Conservation (phyloP, 192 early-diverging fungal species). For the Coemansia sp. region DNA sequence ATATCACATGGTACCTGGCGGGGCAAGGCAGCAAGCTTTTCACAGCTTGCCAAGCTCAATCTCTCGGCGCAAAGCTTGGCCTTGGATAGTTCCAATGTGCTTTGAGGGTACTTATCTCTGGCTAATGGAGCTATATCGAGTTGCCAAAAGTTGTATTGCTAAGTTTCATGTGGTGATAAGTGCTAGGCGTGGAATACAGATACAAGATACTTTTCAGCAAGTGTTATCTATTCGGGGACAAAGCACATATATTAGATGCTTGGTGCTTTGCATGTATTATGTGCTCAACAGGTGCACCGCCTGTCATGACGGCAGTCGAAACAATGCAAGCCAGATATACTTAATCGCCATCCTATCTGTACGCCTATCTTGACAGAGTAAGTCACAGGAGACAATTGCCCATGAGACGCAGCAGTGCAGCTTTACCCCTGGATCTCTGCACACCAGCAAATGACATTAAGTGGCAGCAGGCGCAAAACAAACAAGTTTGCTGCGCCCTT, state of each 20-base stretch:
- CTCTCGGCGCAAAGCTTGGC: not conserved
- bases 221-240: not conserved
- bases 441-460: not conserved
- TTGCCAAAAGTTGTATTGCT: not conserved
- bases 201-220: not conserved
- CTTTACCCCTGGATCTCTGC: not conserved
- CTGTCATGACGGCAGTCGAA: not conserved
- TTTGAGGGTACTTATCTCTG: not conserved
- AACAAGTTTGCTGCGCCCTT: not conserved
- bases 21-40: slow-evolving; percentile 17
- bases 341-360: not conserved
- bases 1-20: slow-evolving; percentile 25
- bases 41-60: slow-evolving; percentile 11
- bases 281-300: not conserved
- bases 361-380: not conserved
- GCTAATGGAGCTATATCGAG: not conserved
- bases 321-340: not conserved
- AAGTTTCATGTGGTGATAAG: not conserved
- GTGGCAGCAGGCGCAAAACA: not conserved
- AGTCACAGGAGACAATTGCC: not conserved
- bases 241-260: not conserved
- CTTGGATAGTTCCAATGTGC: not conserved
- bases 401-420: not conserved
- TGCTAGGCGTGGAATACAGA: not conserved
- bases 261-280: not conserved